A percentile compares a stretch with the other conserved stretches of the same genome.
Evolutionary conservation across 2,329 filamentous ascomycete genomes (phyloP).

Genomic region (Botryotinia calthae): DNA sequence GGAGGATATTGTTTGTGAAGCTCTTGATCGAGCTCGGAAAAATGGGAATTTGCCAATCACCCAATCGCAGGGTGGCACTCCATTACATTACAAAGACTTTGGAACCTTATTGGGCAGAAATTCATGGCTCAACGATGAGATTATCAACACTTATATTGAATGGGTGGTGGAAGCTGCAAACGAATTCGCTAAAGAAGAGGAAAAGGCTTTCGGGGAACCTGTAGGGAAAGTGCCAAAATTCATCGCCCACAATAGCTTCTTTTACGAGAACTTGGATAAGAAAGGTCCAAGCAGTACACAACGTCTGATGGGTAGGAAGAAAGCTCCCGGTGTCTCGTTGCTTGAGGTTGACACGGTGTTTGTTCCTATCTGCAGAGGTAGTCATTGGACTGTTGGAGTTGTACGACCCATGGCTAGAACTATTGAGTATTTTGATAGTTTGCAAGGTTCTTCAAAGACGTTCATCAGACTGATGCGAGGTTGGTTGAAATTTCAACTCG

Average conservation of each 20-base stretch:
- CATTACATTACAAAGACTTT: constrained; percentile 59
- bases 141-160: constrained; percentile 65
- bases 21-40: constrained; percentile 33
- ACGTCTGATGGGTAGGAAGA: constrained; percentile 56
- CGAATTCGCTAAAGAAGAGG: constrained; percentile 48
- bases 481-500: constrained; percentile 60
- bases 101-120: constrained; percentile 54
- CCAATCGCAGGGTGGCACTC: constrained; percentile 49
- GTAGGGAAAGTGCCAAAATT: constrained; percentile 55
- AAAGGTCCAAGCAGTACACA: constrained; percentile 49
- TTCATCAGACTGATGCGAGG: constrained; percentile 47
- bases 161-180: constrained; percentile 61
- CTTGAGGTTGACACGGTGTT: constrained; percentile 65
- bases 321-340: constrained; percentile 59
- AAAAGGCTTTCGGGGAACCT: constrained; percentile 33
- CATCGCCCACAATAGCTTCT: constrained; percentile 63
- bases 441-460: constrained; percentile 44
- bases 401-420: constrained; percentile 59
- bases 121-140: constrained; percentile 74
- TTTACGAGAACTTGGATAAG: constrained; percentile 55
- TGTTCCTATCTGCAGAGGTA: constrained; percentile 62
- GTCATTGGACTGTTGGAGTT: constrained; percentile 71
- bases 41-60: constrained; percentile 41
- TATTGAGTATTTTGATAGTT: constrained; percentile 69
- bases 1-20: constrained; percentile 39